Base-by-base conservation (phyloP, 805 yeast species). In the Saccharomycopsis sp. region DNA sequence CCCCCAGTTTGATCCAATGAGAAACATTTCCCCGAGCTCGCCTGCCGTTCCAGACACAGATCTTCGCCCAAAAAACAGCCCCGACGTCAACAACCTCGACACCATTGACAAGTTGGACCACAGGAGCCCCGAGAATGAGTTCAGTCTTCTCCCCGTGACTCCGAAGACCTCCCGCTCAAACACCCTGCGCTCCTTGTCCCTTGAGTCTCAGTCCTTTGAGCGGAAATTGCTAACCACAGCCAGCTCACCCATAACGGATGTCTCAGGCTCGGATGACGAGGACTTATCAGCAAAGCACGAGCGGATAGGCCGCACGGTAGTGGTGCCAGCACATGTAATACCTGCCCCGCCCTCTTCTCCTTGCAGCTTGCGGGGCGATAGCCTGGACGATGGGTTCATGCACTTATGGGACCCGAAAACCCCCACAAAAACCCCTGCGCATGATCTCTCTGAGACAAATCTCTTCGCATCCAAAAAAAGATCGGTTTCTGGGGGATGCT, bases 1-100 rank as follows among this genome's bases (percentile, higher is more conserved):
- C 16, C 48, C 48, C 8, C 18, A 44, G 21, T 44, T 44, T 44
- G 48, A 44, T 18, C 48, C 48, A 44, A 44, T 44, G 48, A 44
- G 48, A 44, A 44, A 44, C 21, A 16, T 44, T 7, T 12, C 48
- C 7, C 16, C 48, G 16, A 16, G 21, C 18, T 44, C 48, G 20
- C 21, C 48, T 16, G 18, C n/a, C n/a, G n/a, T n/a, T n/a, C n/a
- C n/a, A n/a, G n/a, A n/a, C n/a, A n/a, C n/a, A n/a, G n/a, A n/a
- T n/a, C n/a, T n/a, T n/a, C n/a, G n/a, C n/a, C n/a, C 48, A n/a
- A 44, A 44, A 8, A 12, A 12, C 16, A 20, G 48, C 21, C 16
- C 48, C 16, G 48, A 12, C 7, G 21, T 44, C 4, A 20, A 44
- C 21, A 12, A 12, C 21, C 18, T 44, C 21, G 48, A 44, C 8